Base-by-base conservation (phyloP, 1,284 basidiomycete species). In the Boletus smithii region DNA sequence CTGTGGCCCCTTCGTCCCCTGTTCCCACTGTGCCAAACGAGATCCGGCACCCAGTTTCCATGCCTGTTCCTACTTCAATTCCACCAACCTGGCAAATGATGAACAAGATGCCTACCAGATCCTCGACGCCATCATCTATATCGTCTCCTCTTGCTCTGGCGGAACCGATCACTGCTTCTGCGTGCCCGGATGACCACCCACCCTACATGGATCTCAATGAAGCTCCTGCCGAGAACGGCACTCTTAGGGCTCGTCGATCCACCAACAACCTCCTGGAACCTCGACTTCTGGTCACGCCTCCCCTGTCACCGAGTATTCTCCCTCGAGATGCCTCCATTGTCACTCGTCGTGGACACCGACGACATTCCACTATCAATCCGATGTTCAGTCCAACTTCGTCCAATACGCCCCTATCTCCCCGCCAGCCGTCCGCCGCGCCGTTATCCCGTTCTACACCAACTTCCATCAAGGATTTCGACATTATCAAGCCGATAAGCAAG, bases 401-500 rank as follows among this genome's bases (percentile, higher is more conserved):
- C 10, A 73, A 62, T 29, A 70, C 75, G 0, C 90, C 90, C 4
- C 73, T 95, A 2, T 98, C 97, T n/a, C 95, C 95, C 20, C 81
- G 93, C 20, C 80, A 95, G 42, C 78, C 91, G 3, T 85, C 92
- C 1, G 76, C 80, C 8, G 85, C 85, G 0, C 88, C 91, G 1
- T 70, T 87, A 26, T 79, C 91, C 11, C 80, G 92, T 22, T 83
- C 89, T 11, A 85, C 85, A 7, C 86, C 91, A 0, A 88, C 95
- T 1, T 95, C 94, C 3, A 98, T 99, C 73, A 97, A 93, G 68
- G 97, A 99, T 70, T 99, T 99, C 62, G 94, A 98, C 66, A 88
- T 99, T 62, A 94, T 99, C 74, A 99, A 99, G 69, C 97, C 97
- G 3, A 99, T 99, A 69, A 95, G 91, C 68, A 97, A 99, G 65